These are phyloP conservation scores for Hypocrella siamensis DNA, from an alignment of 2,329 filamentous ascomycete genomes.

Conservation along the genomic window DNA sequence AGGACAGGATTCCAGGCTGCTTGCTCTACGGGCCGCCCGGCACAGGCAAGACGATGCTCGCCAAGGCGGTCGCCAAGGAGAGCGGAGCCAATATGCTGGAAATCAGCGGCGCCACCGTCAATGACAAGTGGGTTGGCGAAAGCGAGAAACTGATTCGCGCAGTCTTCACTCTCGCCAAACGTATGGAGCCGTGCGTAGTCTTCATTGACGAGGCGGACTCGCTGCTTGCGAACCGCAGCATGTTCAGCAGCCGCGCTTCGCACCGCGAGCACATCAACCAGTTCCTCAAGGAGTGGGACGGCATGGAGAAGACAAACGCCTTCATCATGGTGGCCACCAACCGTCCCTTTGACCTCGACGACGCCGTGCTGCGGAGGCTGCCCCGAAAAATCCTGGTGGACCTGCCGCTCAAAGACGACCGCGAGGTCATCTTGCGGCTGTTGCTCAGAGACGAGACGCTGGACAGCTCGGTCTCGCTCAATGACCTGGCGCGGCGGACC, in stretches of 20 bases:
- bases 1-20: constrained; percentile 79
- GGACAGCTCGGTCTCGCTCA: constrained; percentile 43
- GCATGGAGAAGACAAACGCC: constrained; percentile 63
- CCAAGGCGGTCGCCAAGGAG: constrained; percentile 54
- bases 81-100: constrained; percentile 64
- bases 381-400: constrained; percentile 61
- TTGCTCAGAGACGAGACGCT: constrained; percentile 54
- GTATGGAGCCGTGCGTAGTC: constrained; percentile 79
- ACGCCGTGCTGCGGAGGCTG: constrained; percentile 64
- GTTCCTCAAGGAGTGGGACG: constrained; percentile 94
- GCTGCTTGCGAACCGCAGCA: constrained; percentile 64
- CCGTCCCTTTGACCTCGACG: constrained; percentile 85
- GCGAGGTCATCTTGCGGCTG: constrained; percentile 53
- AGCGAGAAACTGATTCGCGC: constrained; percentile 92
- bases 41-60: constrained; percentile 56
- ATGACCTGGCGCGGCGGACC: constrained; percentile 48
- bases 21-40: constrained; percentile 81
- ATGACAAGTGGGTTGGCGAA: constrained; percentile 93
- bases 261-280: constrained; percentile 92
- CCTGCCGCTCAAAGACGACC: constrained; percentile 49
- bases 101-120: constrained; percentile 78
- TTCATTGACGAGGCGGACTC: constrained; percentile 97
- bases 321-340: constrained; percentile 99
- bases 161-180: constrained; percentile 80
- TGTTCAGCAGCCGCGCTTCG: constrained; percentile 46